Evolutionary conservation across 139 green algal species (phyloP), one percentile per base, ranked within the genome.

Genomic region (Bryopsis sp.): DNA sequence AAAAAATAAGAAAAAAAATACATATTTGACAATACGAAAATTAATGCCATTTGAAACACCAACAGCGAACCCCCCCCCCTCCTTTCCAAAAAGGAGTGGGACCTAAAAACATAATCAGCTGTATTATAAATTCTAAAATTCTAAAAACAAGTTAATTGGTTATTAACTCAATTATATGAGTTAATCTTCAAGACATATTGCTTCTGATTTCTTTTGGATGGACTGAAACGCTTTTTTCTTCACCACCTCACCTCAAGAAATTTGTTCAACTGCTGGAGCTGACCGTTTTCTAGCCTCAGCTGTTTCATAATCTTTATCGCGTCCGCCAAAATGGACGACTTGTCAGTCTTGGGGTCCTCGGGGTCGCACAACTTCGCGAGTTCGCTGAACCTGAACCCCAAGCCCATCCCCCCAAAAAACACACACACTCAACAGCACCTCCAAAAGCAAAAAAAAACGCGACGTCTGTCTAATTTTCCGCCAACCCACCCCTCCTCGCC

Each of bases 231-330:
- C 46, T 35, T 26, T 32, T 54, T 54, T 11, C 15, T 29, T 29
- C 50, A 8, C 32, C 24, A 28, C 0, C 77, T 4, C 60, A 83
- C 78, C 83, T 92, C 88, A 0, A 92, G 77, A 36, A 92, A 88
- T 77, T 89, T 90, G 72, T 90, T 88, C 15, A 88, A 76, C 57
- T 88, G 78, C 62, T 67, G 68, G 6, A 91, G 83, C 75, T 90
- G 78, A 28, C 79, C 68, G 71, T 83, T 84, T 68, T 92, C 84
- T 2, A 80, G 70, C 8, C 72, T 72, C 4, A 89, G 60, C 58
- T 86, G 78, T 64, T 71, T 62, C 19, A 92, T 71, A n/a, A 81
- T 78, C 36, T 79, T 78, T 64, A 92, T 85, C 1, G 83, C 79
- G 47, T 92, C 86, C 2, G 34, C 61, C 32, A 92, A 74, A 33